Percentiles rank a stretch among this genome's conserved stretches.
phyloP scores from a whole-genome alignment of 371 early-diverging fungal species.

The Mortierella sp. region DNA sequence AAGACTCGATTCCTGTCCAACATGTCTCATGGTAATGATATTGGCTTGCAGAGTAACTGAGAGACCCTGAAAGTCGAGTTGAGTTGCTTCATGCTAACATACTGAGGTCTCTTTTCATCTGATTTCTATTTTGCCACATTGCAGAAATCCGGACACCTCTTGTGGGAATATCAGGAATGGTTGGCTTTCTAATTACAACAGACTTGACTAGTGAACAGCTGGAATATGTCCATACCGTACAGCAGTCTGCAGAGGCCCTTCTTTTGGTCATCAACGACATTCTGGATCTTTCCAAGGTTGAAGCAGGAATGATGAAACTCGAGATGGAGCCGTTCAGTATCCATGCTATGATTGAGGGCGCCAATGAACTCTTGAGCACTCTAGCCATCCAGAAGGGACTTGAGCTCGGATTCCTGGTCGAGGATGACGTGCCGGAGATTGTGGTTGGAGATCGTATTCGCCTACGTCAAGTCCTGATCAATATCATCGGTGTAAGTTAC shows the following conservation, averaged over 20 bases:
- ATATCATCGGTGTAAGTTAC: slow-evolving; percentile 57
- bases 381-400: slow-evolving; percentile 70
- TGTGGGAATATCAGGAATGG: slow-evolving; percentile 75
- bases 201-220: slow-evolving; percentile 70
- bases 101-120: not conserved
- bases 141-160: slow-evolving; percentile 74
- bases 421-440: slow-evolving; percentile 67
- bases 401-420: slow-evolving; percentile 69
- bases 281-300: slow-evolving; percentile 75
- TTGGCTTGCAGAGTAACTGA: not conserved
- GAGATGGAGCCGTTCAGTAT: slow-evolving; percentile 72
- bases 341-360: slow-evolving; percentile 69
- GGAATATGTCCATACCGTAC: slow-evolving; percentile 74
- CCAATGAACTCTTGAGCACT: slow-evolving; percentile 69
- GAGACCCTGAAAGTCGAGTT: not conserved
- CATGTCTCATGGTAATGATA: slow-evolving; percentile 70
- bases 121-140: not conserved
- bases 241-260: slow-evolving; percentile 71
- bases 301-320: slow-evolving; percentile 78
- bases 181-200: slow-evolving; percentile 71
- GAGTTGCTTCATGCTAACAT: not conserved
- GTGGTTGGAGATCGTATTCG: slow-evolving; percentile 70
- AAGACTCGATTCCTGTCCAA: slow-evolving; percentile 75
- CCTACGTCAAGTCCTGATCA: slow-evolving; percentile 66
- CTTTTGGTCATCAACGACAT: slow-evolving; percentile 78